phyloP scores from a whole-genome alignment of 2,329 filamentous ascomycete species.

The Aspergillus sergii region DNA sequence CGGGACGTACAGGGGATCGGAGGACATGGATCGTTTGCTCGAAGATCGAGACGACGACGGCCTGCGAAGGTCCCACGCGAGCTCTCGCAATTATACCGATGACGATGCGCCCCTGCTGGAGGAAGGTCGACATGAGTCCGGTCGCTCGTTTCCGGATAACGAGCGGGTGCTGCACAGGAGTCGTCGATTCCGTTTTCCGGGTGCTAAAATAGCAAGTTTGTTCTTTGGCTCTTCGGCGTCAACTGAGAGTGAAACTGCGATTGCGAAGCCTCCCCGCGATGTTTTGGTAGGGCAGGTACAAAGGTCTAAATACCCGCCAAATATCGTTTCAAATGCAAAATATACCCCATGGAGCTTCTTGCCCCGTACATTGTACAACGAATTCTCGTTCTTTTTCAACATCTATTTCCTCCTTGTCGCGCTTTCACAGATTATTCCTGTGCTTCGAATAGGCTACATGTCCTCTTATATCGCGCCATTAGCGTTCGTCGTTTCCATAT shows the following conservation, averaged over 20 bases:
- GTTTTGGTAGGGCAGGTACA: slow-evolving; percentile 77
- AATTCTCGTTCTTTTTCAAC: slow-evolving; percentile 99
- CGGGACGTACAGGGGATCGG: slow-evolving; percentile 46
- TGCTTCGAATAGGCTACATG: slow-evolving; percentile 88
- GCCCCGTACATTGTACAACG: slow-evolving; percentile 92
- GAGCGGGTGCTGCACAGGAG: slow-evolving; percentile 51
- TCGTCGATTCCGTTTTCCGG: slow-evolving; percentile 65
- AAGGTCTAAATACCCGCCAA: slow-evolving; percentile 77
- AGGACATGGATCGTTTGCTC: slow-evolving; percentile 69
- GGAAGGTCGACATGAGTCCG: slow-evolving; percentile 43
- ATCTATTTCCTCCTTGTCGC: slow-evolving; percentile 97
- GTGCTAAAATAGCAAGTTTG: slow-evolving; percentile 58
- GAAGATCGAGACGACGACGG: slow-evolving; percentile 61
- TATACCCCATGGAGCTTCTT: slow-evolving; percentile 95
- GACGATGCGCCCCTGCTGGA: slow-evolving; percentile 77
- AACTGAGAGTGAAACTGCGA: slow-evolving; percentile 45
- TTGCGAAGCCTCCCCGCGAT: slow-evolving; percentile 63
- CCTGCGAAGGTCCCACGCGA: slow-evolving; percentile 62
- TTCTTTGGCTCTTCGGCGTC: slow-evolving; percentile 32
- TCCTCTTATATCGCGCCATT: slow-evolving; percentile 92
- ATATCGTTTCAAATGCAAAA: slow-evolving; percentile 94
- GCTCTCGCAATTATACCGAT: slow-evolving; percentile 56
- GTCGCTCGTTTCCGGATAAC: slow-evolving; percentile 33
- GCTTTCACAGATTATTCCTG: slow-evolving; percentile 86
- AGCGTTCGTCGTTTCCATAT: slow-evolving; percentile 88